Base-by-base conservation (phyloP, 768 basidiomycete genomes). In the Boletus pseudo-olivaceus region DNA sequence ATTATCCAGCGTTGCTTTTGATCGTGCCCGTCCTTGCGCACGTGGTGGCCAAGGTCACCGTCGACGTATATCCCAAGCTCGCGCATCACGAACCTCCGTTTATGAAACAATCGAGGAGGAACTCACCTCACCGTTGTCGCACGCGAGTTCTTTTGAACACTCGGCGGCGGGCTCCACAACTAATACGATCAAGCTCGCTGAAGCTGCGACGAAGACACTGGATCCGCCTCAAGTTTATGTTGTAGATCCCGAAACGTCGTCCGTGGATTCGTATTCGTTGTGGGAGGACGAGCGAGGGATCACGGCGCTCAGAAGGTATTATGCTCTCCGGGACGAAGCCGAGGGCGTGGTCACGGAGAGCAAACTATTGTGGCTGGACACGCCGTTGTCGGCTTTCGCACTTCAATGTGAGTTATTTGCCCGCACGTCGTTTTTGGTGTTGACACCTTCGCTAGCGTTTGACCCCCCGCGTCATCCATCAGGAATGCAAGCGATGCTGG, bases 21-120 rank as follows among this genome's bases (percentile, higher is more conserved):
- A 76, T 42, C 68, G 76, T 20, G 58, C 63, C 6, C 68, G 67
- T 7, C 69, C 75, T 19, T 78, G 82, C 5, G 73, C 77, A 23
- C 79, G 78, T 17, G 85, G 87, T 0, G n/a, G n/a, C n/a, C 78
- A 82, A 37, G 85, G 88, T 2, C 88, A 90, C 64, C 84, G 83
- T 37, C 84, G 87, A 34, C 81, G 88, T 2, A 79, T 82, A 47
- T 88, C 87, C 2, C 78, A 83, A 45, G 78, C 81, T 29, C 80
- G 81, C 19, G 77, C 79, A 9, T 85, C 85, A 12, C 77, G 85
- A 5, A 73, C 82, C 0, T 90, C 89, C 0, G 78, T 88, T 0
- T 91, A 90, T 58, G 89, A 90, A 65, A 90, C 86, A 0, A 91
- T 92, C 45, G 78, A 89, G 51, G 90, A 92, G 61, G 90, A 91